phyloP scores from a whole-genome alignment of 441 rosid species.

The Populus trichocarpa region DNA sequence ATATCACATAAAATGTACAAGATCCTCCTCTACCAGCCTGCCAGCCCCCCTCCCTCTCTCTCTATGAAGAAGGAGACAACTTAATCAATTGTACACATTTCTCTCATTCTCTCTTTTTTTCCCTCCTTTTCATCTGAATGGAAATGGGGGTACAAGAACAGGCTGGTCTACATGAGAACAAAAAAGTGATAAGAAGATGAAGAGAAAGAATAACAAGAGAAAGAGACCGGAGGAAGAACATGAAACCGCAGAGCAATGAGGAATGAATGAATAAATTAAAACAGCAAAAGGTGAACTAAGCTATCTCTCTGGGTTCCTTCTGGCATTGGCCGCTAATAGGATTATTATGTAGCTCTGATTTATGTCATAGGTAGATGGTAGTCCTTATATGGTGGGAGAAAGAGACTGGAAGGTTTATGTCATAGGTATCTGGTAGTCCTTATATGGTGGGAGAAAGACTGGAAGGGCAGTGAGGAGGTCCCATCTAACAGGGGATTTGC shows the following conservation, averaged over 20 bases:
- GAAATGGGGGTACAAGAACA: constrained; percentile 39
- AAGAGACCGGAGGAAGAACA: constrained; percentile 22
- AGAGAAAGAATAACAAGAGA: constrained; percentile 2
- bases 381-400: constrained; percentile 30
- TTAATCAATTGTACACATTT: constrained; percentile 36
- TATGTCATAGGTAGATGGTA: constrained; percentile 47
- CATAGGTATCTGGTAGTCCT: constrained; percentile 42
- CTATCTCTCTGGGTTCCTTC: constrained; percentile 59
- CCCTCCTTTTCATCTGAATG: neutral
- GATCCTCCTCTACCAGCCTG: constrained; percentile 37
- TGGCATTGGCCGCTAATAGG: constrained; percentile 38
- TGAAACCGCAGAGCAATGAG: constrained; percentile 48
- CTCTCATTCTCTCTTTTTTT: neutral
- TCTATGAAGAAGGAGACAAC: constrained; percentile 29
- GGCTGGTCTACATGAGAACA: constrained; percentile 40
- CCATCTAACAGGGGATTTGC: constrained; percentile 20
- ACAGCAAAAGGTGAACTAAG: constrained; percentile 48
- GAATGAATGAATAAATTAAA: constrained; percentile 56
- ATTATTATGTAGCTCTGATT: constrained; percentile 39
- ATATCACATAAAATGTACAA: constrained; percentile 55
- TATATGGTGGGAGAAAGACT: constrained; percentile 26
- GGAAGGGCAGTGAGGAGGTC: constrained; percentile 32
- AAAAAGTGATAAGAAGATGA: neutral
- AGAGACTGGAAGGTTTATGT: constrained; percentile 35
- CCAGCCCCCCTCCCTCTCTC: constrained; percentile 24